A percentile compares a stretch with the other conserved stretches of the same genome.
Evolutionary conservation across 2,329 filamentous ascomycete genomes (phyloP).

Genomic region (Paraphaeosphaeria sporulosa): DNA sequence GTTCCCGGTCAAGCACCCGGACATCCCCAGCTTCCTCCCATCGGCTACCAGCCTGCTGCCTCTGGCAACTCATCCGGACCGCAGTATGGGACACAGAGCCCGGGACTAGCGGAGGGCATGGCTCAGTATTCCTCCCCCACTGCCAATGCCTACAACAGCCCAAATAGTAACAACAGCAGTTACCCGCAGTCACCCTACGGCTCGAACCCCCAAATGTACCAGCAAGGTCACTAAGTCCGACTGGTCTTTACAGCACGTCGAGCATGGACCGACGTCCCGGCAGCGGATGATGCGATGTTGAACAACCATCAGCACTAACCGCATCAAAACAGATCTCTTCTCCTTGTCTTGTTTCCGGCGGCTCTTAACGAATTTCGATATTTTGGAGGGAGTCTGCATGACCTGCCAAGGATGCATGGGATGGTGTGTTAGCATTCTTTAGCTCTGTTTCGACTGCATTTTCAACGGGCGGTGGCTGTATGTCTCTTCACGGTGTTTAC

Average conservation of each 20-base stretch:
- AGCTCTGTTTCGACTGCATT: slow-evolving; percentile 46
- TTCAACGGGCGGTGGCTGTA: slow-evolving; percentile 49
- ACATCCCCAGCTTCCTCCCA: slow-evolving; percentile 59
- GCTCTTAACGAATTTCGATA: slow-evolving; percentile 34
- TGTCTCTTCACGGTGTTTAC: slow-evolving; percentile 45
- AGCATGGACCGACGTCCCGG: slow-evolving; percentile 24
- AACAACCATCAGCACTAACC: slow-evolving; percentile 32
- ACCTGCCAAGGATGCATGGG: slow-evolving; percentile 31
- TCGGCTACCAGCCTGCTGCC: slow-evolving; percentile 59
- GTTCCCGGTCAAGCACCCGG: slow-evolving; percentile 54
- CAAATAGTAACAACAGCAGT: slow-evolving; percentile 54
- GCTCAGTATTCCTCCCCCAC: slow-evolving; percentile 56
- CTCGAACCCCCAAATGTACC: slow-evolving; percentile 58
- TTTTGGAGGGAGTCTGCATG: slow-evolving; percentile 35
- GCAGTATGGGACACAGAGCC: slow-evolving; percentile 56
- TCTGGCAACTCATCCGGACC: slow-evolving; percentile 51
- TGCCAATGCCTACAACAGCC: slow-evolving; percentile 53
- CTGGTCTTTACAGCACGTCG: slow-evolving; percentile 14
- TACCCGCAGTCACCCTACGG: slow-evolving; percentile 62
- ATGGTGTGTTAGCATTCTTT: slow-evolving; percentile 36
- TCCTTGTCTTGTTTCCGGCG: slow-evolving; percentile 21
- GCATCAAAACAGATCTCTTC: slow-evolving; percentile 22
- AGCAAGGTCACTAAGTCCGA: slow-evolving; percentile 48
- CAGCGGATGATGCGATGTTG: slow-evolving; percentile 34
- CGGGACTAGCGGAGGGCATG: slow-evolving; percentile 58